Conservation (phyloP, 2,329 filamentous ascomycete genomes). For the Cordyceps javanica region DNA sequence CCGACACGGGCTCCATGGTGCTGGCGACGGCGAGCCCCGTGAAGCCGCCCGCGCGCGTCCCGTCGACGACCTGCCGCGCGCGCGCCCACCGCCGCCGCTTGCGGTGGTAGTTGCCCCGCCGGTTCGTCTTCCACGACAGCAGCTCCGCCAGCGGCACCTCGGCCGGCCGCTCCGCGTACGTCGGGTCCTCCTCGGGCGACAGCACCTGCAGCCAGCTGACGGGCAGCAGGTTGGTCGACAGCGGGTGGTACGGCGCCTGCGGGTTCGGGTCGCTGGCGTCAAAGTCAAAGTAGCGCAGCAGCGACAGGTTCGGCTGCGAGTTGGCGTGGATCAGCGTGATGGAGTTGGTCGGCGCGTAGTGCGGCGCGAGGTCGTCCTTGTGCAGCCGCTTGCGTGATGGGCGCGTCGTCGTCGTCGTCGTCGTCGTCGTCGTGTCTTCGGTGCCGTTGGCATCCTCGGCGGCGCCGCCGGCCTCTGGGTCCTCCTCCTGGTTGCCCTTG, state of each 20-base stretch:
- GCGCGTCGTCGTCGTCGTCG: background rate
- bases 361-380: slow-evolving; percentile 51
- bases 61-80: slow-evolving; percentile 65
- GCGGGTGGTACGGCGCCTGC: slow-evolving; percentile 61
- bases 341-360: slow-evolving; percentile 66
- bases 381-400: slow-evolving; percentile 23
- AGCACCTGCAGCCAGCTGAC: slow-evolving; percentile 91
- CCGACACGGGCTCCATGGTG: slow-evolving; percentile 70
- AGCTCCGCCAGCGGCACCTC: slow-evolving; percentile 55
- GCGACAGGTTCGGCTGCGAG: slow-evolving; percentile 78
- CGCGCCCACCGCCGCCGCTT: slow-evolving; percentile 80
- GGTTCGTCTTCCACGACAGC: slow-evolving; percentile 69
- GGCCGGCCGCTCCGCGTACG: slow-evolving; percentile 63
- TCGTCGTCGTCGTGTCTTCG: no score
- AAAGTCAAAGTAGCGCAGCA: slow-evolving; percentile 86
- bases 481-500: slow-evolving; percentile 1
- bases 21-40: slow-evolving; percentile 78
- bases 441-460: slow-evolving; percentile 14
- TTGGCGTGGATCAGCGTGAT: slow-evolving; percentile 77
- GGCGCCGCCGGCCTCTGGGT: background rate
- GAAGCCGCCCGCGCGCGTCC: slow-evolving; percentile 69
- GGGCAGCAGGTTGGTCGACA: slow-evolving; percentile 73
- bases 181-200: slow-evolving; percentile 65
- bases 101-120: slow-evolving; percentile 78
- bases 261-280: slow-evolving; percentile 61